Conservation (phyloP, 2,329 filamentous ascomycete species). For the Aspergillus unguis region DNA sequence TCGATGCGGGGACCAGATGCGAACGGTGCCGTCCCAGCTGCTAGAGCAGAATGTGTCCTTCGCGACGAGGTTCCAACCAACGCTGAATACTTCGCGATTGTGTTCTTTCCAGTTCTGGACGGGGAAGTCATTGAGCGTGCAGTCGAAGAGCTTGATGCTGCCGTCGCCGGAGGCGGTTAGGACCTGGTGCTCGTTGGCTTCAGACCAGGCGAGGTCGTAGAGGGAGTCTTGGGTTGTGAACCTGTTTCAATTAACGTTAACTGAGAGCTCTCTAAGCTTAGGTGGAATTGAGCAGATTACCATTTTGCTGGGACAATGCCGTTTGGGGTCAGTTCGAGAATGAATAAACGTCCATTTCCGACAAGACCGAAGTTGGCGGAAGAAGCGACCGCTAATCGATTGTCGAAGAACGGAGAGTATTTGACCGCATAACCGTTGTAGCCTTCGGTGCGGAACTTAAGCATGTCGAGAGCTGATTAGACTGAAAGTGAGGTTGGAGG, state of each 20-base stretch:
- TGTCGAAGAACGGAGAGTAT: slow-evolving; percentile 98
- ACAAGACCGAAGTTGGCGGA: slow-evolving; percentile 97
- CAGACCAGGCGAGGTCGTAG: slow-evolving; percentile 93
- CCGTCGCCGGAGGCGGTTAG: slow-evolving; percentile 88
- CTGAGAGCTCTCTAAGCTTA: no score
- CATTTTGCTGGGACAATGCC: slow-evolving; percentile 83
- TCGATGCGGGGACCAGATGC: slow-evolving; percentile 86
- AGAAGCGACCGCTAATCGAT: slow-evolving; percentile 80
- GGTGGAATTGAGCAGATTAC: slow-evolving; percentile 40
- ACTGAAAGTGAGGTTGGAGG: not conserved
- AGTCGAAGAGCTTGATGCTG: slow-evolving; percentile 90
- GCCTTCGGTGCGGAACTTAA: slow-evolving; percentile 89
- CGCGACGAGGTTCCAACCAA: slow-evolving; percentile 85
- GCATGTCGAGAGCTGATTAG: slow-evolving; percentile 56
- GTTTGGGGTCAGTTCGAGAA: slow-evolving; percentile 75
- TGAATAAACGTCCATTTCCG: slow-evolving; percentile 86
- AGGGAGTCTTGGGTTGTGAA: slow-evolving; percentile 97
- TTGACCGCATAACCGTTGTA: slow-evolving; percentile 97
- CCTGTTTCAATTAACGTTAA: slow-evolving; percentile 42
- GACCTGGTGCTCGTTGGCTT: slow-evolving; percentile 93
- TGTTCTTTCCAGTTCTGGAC: slow-evolving; percentile 92
- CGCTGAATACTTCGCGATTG: slow-evolving; percentile 85
- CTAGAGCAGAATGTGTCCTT: slow-evolving; percentile 89
- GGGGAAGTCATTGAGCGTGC: slow-evolving; percentile 75
- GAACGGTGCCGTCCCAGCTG: slow-evolving; percentile 95